Base-by-base conservation (phyloP, 2,329 filamentous ascomycete genomes). In the Aureobasidium sp. region DNA sequence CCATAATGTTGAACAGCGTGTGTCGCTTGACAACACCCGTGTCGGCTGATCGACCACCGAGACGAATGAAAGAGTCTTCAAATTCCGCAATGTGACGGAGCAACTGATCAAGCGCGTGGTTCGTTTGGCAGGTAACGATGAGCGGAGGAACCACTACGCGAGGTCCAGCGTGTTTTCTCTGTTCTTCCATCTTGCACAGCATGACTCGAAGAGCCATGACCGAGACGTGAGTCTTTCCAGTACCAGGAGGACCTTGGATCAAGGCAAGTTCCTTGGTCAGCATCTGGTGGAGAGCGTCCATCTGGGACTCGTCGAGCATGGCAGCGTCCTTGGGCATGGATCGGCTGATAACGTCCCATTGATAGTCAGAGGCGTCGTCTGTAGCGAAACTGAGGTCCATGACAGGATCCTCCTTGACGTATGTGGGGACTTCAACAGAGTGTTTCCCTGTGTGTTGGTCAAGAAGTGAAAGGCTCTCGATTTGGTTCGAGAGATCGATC, bases 101-200 rank as follows among this genome's bases (percentile, higher is more conserved):
- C 0, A 97, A 78, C 70, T 96, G 91, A 67, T 97, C 91, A 0
- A 96, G 77, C 0, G 91, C 91, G 73, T 96, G 91, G 63, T 97
- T 97, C 0, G 91, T 97, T 68, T 96, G 91, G 8, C 90, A 91
- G 0, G 91, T 83, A 3, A 96, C 79, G 22, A 96, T 80, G 34
- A 97, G 86, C 0, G 89, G 89, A 9, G 86, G 81, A 12, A 61
- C 14, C 1, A 51, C 17, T 62, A 87, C 84, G 0, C 74, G 77
- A 1, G 70, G 68, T 2, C 72, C 6, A 27, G 57, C 57, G 3
- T 11, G 31, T n/a, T 45, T 25, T 25, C 57, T 51, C 37, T 61
- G 57, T 14, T 52, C 57, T 12, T 51, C 70, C 68, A 84, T 80
- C 59, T 88, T 89, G 1, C 79, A 74, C 0, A 90, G 76, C 59